Evolutionary conservation across 352 stramenopile genomes (phyloP).

Genomic region (Saprolegnia diclina): DNA sequence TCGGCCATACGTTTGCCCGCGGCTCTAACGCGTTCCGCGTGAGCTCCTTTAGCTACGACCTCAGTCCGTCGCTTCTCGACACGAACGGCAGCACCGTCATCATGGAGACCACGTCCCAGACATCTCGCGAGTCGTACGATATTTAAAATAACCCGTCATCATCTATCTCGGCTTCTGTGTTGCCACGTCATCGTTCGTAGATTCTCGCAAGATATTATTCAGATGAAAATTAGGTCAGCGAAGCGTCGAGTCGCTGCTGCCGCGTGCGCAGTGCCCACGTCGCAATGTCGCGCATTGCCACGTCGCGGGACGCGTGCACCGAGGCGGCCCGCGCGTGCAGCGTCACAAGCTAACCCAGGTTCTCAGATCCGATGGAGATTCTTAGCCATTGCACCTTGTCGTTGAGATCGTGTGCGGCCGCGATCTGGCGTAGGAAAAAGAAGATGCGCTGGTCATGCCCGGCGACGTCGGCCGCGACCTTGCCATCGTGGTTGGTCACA

Average conservation of each 20-base stretch:
- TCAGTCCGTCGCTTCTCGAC: constrained; percentile 10
- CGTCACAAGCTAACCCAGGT: neutral
- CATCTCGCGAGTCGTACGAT: constrained; percentile 25
- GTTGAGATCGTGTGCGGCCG: neutral
- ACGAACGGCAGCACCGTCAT: constrained; percentile 13
- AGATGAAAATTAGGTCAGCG: neutral
- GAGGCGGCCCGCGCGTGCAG: neutral
- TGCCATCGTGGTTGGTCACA: constrained; percentile 7
- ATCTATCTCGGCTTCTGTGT: neutral
- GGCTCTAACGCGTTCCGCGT: constrained; percentile 10
- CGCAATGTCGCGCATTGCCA: neutral
- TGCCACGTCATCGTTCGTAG: neutral
- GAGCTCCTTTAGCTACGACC: constrained; percentile 2
- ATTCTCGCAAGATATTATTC: neutral
- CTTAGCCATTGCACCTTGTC: constrained; percentile 1
- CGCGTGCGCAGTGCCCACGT: neutral
- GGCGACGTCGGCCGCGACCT: constrained; percentile 11
- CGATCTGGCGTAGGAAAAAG: constrained; percentile 1
- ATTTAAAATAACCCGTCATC: constrained; percentile 6
- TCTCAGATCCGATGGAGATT: neutral
- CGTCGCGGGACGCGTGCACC: neutral
- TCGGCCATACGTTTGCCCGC: constrained; percentile 2
- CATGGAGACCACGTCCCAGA: constrained; percentile 20
- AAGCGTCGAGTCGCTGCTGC: neutral
- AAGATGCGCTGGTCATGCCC: constrained; percentile 20